These are phyloP conservation scores for Talaromyces liani DNA, from an alignment of 495 filamentous ascomycete genomes.

Conservation along the genomic window DNA sequence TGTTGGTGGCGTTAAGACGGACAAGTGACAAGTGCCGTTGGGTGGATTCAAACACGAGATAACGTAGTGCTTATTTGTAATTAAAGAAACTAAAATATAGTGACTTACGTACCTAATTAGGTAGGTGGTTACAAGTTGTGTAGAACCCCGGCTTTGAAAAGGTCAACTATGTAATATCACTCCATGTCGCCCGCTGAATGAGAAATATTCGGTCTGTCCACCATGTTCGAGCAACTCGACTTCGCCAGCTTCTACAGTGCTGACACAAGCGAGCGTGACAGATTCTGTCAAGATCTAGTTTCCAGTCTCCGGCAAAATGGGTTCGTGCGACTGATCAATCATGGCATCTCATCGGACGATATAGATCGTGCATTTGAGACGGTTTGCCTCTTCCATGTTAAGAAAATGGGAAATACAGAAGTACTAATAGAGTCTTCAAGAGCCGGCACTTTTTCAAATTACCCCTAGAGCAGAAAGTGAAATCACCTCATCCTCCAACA, in stretches of 20 bases:
- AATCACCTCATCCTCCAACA: background rate
- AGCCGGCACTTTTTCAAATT: background rate
- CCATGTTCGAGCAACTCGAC: background rate
- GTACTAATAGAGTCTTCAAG: background rate
- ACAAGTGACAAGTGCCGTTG: too few species aligned
- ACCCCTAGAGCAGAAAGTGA: background rate
- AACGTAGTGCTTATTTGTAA: background rate
- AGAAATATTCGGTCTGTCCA: background rate
- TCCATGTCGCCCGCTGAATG: background rate
- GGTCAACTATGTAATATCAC: background rate
- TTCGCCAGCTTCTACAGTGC: background rate
- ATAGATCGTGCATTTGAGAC: background rate
- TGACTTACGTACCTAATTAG: background rate
- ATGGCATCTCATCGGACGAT: background rate
- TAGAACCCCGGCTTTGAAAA: background rate
- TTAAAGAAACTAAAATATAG: background rate
- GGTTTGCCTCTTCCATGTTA: background rate
- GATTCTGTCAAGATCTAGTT: background rate
- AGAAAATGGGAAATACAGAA: too few species aligned
- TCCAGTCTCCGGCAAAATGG: background rate
- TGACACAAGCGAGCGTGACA: background rate
- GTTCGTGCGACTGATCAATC: background rate
- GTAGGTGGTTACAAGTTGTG: background rate
- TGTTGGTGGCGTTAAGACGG: background rate
- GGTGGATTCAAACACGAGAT: background rate